A percentile compares a stretch with the other conserved stretches of the same genome.
Evolutionary conservation across 257 asterid genomes (phyloP).

Genomic region (Solanum lignicaule): DNA sequence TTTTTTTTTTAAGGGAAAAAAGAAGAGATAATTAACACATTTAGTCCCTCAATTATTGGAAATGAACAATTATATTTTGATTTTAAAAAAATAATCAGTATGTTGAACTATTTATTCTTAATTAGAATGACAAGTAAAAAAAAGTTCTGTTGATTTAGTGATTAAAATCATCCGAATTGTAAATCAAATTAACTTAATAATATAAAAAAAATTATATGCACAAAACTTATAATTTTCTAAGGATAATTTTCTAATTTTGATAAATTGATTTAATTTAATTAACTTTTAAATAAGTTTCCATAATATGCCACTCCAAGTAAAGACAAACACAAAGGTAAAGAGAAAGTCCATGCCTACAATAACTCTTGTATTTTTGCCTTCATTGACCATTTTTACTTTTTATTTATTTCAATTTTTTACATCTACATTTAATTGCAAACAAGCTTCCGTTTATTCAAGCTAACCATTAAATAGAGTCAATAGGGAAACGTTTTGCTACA

Average conservation of each 20-base stretch:
- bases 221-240: too few species aligned
- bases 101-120: too few species aligned
- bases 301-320: not conserved
- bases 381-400: not conserved
- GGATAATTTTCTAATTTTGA: not conserved
- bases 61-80: too few species aligned
- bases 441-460: too few species aligned
- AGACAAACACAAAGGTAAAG: not conserved
- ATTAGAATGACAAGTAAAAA: not conserved
- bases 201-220: too few species aligned
- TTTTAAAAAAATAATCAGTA: too few species aligned
- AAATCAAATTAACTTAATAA: too few species aligned
- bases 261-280: not conserved
- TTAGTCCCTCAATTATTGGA: not conserved
- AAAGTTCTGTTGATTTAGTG: accelerated
- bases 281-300: not conserved
- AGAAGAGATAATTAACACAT: not conserved
- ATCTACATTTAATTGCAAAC: not conserved
- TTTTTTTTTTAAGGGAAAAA: not conserved
- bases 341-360: not conserved
- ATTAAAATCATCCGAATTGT: too few species aligned
- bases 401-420: not conserved
- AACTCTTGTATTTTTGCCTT: not conserved
- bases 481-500: not conserved
- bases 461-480: not conserved